Evolutionary conservation across 2,329 filamentous ascomycete genomes (phyloP).

Genomic region (Neonectria ditissima): DNA sequence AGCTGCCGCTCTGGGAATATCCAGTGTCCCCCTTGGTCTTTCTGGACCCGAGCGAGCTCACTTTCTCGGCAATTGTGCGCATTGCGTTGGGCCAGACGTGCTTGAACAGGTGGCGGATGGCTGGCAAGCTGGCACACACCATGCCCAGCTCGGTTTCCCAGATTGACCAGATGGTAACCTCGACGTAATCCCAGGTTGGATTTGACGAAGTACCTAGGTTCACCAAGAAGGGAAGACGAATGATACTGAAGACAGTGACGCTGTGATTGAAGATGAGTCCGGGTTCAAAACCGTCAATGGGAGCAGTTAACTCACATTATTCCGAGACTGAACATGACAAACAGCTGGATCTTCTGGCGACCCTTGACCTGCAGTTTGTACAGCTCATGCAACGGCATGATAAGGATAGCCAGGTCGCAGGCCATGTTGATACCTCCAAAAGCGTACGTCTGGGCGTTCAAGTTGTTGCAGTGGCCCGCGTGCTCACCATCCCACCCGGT

Average conservation of each 20-base stretch:
- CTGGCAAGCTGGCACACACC: constrained; percentile 36
- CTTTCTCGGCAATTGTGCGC: constrained; percentile 34
- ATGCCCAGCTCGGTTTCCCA: constrained; percentile 40
- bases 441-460: constrained; percentile 36
- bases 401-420: constrained; percentile 29
- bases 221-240: constrained; percentile 33
- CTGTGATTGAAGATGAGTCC: constrained; percentile 14
- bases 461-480: constrained; percentile 31
- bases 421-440: constrained; percentile 37
- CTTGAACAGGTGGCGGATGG: constrained; percentile 38
- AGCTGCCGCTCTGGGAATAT: constrained; percentile 28
- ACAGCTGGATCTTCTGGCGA: constrained; percentile 34
- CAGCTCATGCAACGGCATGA: constrained; percentile 32
- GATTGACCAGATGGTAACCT: constrained; percentile 39
- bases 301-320: constrained; percentile 15
- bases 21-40: constrained; percentile 27
- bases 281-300: fast-evolving
- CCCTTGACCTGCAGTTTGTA: constrained; percentile 33
- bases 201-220: constrained; percentile 32
- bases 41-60: constrained; percentile 20
- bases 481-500: constrained; percentile 35
- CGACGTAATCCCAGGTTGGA: constrained; percentile 34
- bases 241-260: constrained; percentile 35
- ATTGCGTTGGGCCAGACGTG: constrained; percentile 38
- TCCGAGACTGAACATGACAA: constrained; percentile 36